Base-by-base conservation (phyloP, 495 filamentous ascomycete species). In the Podospora fimiseda region DNA sequence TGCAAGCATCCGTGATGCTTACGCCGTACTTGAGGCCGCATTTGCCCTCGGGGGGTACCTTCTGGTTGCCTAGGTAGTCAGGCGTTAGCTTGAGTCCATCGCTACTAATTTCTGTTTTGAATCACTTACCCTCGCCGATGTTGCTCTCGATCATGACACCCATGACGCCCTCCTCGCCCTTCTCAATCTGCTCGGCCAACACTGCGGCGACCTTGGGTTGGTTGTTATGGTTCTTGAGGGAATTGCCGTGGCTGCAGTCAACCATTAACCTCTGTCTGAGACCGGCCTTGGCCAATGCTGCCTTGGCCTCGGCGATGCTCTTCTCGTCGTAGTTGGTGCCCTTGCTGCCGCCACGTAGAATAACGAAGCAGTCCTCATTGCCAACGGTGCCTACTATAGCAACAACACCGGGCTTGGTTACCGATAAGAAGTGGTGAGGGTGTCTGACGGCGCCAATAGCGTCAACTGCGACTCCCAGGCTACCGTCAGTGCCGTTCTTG, bases 81-180 rank as follows among this genome's bases (percentile, higher is more conserved):
- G n/a, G 2, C 15, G 57, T 67, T 60, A 51, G 46, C 44, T 48
- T 21, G 48, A 24, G 45, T 24, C 50, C n/a, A n/a, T n/a, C n/a
- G n/a, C n/a, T n/a, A n/a, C 7, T 9, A n/a, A 48, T 24, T 7
- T 42, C 23, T 4, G 14, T 23, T 13, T 16, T 11, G n/a, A 7
- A 23, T 6, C 19, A 58, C 53, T 50, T 68, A 85, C 90, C 93
- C 72, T 96, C 93, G 65, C 90, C 83, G 70, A 99, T 94, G 66
- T 97, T 84, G 63, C 88, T 94, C 75, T 99, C 94, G 62, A 99
- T 95, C 93, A 98, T 98, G 30, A 96, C 90, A 60, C 93, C 93
- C 83, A 97, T 92, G 62, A 98, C 95, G 20, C 75, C 86, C 0
- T 79, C 78, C 73, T 98, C 94, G 33, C 93, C 93, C 38, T 78